Percentiles rank a stretch among this genome's conserved stretches.
These are phyloP conservation scores for Phytophthora multivora DNA, from an alignment of 352 stramenopile species.

Conservation along the genomic window DNA sequence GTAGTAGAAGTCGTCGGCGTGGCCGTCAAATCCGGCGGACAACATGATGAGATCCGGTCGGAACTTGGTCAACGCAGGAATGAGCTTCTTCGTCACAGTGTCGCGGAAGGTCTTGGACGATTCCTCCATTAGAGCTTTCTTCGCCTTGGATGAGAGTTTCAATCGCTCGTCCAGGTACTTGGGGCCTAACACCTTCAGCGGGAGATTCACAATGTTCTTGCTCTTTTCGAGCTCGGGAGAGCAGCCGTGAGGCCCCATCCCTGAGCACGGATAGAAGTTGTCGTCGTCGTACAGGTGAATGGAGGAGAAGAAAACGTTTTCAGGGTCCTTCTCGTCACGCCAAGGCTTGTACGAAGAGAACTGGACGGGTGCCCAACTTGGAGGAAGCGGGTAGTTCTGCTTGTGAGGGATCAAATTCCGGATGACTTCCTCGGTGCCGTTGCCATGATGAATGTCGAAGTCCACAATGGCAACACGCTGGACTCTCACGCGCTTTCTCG, in stretches of 20 bases:
- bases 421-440: conserved; percentile 71
- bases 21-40: conserved; percentile 72
- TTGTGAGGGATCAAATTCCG: conserved; percentile 64
- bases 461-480: conserved; percentile 65
- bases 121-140: conserved; percentile 52
- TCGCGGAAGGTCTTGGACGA: conserved; percentile 53
- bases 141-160: conserved; percentile 60
- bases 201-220: conserved; percentile 63
- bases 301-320: conserved; percentile 72
- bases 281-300: conserved; percentile 69
- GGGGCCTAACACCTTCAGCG: conserved; percentile 52
- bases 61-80: conserved; percentile 55
- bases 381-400: conserved; percentile 65
- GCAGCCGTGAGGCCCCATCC: conserved; percentile 49
- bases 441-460: conserved; percentile 75
- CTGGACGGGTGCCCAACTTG: conserved; percentile 60
- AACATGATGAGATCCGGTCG: conserved; percentile 67
- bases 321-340: conserved; percentile 61
- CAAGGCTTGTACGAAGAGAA: conserved; percentile 74
- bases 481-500: conserved; percentile 26
- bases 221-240: conserved; percentile 50
- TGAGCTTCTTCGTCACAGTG: conserved; percentile 46
- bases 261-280: conserved; percentile 71
- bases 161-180: conserved; percentile 63
- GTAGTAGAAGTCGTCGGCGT: conserved; percentile 75